Conservation (phyloP, 2,329 filamentous ascomycete species). For the Graphilbum ipis-grandicollis region DNA sequence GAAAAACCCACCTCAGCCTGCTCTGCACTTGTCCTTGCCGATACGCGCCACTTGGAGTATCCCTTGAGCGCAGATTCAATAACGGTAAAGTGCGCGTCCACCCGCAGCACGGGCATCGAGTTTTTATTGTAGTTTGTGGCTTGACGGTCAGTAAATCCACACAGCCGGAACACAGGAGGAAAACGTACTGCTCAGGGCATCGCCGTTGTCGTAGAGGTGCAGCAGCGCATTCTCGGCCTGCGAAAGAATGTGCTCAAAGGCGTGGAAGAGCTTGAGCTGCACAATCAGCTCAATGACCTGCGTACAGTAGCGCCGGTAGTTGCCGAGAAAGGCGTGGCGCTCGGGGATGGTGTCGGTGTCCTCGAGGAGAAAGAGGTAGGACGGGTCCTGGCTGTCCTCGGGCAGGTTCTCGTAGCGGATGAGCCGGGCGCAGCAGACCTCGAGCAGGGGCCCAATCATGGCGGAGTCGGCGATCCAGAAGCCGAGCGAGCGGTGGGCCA, state of each 20-base stretch:
- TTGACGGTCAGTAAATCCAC: no score
- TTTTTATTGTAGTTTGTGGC: slow-evolving; percentile 42
- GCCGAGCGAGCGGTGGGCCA: slow-evolving; percentile 54
- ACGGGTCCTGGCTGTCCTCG: slow-evolving; percentile 64
- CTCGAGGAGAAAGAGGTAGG: slow-evolving; percentile 67
- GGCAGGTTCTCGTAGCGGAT: slow-evolving; percentile 78
- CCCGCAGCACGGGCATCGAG: slow-evolving; percentile 54
- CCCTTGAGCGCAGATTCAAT: slow-evolving; percentile 81
- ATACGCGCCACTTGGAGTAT: slow-evolving; percentile 59
- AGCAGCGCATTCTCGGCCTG: slow-evolving; percentile 59
- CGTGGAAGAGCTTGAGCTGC: slow-evolving; percentile 63
- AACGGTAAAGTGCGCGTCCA: slow-evolving; percentile 80
- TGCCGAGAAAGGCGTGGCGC: slow-evolving; percentile 84
- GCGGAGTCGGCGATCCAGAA: slow-evolving; percentile 41
- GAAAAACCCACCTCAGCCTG: slow-evolving; percentile 5
- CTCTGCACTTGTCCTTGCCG: slow-evolving; percentile 2
- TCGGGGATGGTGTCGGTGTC: slow-evolving; percentile 93
- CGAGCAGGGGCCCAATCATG: slow-evolving; percentile 59
- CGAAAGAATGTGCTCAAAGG: slow-evolving; percentile 71
- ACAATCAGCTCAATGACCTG: slow-evolving; percentile 80
- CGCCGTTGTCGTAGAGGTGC: slow-evolving; percentile 55
- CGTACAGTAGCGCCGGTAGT: slow-evolving; percentile 82
- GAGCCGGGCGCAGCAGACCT: slow-evolving; percentile 67
- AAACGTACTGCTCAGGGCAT: slow-evolving; percentile 45
- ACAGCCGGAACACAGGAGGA: slow-evolving; percentile 2